Evolutionary conservation across 805 yeast genomes (phyloP).

Genomic region (Yarrowia phangngaensis): DNA sequence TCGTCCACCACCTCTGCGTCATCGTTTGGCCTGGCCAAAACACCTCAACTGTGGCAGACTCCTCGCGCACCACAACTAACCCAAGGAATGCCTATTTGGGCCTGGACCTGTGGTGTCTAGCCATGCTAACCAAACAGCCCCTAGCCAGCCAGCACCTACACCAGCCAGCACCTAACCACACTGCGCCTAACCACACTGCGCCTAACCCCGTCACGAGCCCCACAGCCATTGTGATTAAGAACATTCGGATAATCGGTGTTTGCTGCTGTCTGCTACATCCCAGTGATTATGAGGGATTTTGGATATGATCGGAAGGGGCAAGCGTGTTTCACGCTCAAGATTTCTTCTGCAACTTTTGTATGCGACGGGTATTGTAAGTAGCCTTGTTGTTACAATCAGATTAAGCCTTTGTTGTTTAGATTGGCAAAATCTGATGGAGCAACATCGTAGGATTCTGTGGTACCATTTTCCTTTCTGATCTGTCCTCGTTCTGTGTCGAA

Average conservation of each 20-base stretch:
- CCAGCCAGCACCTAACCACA: no score
- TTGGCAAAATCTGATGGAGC: constrained; percentile 91
- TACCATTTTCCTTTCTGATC: constrained; percentile 42
- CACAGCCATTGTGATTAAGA: constrained; percentile 95
- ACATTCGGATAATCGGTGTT: no score
- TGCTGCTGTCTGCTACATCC: no score
- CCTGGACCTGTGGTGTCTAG: constrained; percentile 1
- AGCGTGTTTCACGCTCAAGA: no score
- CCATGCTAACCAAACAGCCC: not conserved
- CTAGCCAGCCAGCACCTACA: constrained; percentile 1
- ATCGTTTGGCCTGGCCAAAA: constrained; percentile 22
- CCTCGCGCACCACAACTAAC: constrained; percentile 19
- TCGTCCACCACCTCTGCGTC: constrained; percentile 22
- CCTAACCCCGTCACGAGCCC: no score
- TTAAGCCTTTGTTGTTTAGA: no score
- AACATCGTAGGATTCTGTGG: constrained; percentile 65
- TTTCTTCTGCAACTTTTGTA: no score
- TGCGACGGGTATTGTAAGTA: no score
- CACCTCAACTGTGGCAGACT: constrained; percentile 5
- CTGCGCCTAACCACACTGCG: no score
- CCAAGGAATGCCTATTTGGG: constrained; percentile 7
- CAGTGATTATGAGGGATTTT: no score
- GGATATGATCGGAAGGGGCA: no score
- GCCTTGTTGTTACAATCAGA: no score
- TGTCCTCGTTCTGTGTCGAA: constrained; percentile 78